Conservation (phyloP, 768 basidiomycete genomes). For the Phaeotremella fagi region DNA sequence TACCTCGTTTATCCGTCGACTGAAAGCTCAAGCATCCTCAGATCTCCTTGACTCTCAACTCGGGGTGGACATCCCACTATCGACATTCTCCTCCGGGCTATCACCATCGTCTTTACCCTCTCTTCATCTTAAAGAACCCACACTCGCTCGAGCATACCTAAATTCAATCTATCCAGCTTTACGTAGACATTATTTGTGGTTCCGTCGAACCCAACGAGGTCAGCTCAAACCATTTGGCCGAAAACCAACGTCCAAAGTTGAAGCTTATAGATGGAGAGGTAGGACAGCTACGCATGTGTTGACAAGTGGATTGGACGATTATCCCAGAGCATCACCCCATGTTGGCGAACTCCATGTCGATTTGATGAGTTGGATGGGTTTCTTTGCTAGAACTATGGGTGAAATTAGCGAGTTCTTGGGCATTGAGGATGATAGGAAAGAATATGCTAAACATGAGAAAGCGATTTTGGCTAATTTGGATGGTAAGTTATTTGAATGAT, state of each 20-base stretch:
- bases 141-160: slow-evolving; percentile 64
- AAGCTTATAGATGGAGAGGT: slow-evolving; percentile 93
- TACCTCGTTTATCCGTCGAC: slow-evolving; percentile 77
- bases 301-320: slow-evolving; percentile 95
- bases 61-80: slow-evolving; percentile 49
- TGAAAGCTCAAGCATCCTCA: slow-evolving; percentile 51
- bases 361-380: slow-evolving; percentile 92
- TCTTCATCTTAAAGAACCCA: slow-evolving; percentile 56
- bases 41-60: slow-evolving; percentile 59
- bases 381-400: slow-evolving; percentile 89
- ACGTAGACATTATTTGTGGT: slow-evolving; percentile 92
- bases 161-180: slow-evolving; percentile 75
- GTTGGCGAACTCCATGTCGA: slow-evolving; percentile 90
- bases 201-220: slow-evolving; percentile 86
- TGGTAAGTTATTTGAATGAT: slow-evolving; percentile 53
- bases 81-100: not conserved
- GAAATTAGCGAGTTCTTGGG: slow-evolving; percentile 82
- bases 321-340: slow-evolving; percentile 83
- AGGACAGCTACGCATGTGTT: slow-evolving; percentile 69
- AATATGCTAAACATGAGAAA: slow-evolving; percentile 69
- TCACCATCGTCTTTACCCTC: slow-evolving; percentile 8
- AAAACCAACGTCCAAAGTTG: slow-evolving; percentile 69
- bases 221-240: slow-evolving; percentile 87
- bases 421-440: slow-evolving; percentile 73
- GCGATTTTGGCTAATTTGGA: slow-evolving; percentile 81